Base-by-base conservation (phyloP, 805 yeast genomes). In the Kodamaea sagamina region DNA sequence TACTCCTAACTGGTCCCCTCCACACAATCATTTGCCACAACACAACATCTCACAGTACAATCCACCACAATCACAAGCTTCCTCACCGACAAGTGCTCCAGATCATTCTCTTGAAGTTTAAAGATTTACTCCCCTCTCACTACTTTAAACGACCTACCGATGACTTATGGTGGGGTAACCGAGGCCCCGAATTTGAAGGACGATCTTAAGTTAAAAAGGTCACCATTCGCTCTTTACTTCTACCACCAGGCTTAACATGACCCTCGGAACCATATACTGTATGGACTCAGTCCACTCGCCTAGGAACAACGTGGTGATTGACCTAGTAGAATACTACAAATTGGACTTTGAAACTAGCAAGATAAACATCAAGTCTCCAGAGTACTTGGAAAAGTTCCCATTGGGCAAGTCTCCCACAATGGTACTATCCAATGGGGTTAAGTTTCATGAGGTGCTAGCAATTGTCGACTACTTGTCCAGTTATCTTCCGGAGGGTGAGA, bases 391-490 rank as follows among this genome's bases (percentile, higher is more conserved):
- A 55, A 57, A 68, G 56, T 86, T 85, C 77, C 89, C 92, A 52
- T 68, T 81, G 59, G 69, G 65, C 47, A 80, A 77, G 63, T 67
- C 77, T 50, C 93, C 95, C 59, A 78, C 87, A 48, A 83, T 82
- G 52, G 51, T 76, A 58, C 89, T 86, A 36, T 79, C 81, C 53
- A 77, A 82, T 60, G 90, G 92, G 46, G 79, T 71, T 74, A 83
- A 82, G 65, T 72, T 86, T 61, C 75, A 78, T 47, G 92, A 86
- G 74, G 74, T 69, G 44, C 72, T 83, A 59, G 90, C 93, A 47
- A 65, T 86, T 56, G 56, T 74, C 54, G 61, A 72, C 64, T 82
- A 85, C 71, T 59, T 29, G 15, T n/a, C 34, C 6, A 13, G 19
- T 6, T 29, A 13, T 17, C 17, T 29, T 13, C 11, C 19, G 2